A percentile compares a stretch with the other conserved stretches of the same genome.
phyloP scores from a whole-genome alignment of 805 yeast species.

The Zygotorulaspora chibaensis region DNA sequence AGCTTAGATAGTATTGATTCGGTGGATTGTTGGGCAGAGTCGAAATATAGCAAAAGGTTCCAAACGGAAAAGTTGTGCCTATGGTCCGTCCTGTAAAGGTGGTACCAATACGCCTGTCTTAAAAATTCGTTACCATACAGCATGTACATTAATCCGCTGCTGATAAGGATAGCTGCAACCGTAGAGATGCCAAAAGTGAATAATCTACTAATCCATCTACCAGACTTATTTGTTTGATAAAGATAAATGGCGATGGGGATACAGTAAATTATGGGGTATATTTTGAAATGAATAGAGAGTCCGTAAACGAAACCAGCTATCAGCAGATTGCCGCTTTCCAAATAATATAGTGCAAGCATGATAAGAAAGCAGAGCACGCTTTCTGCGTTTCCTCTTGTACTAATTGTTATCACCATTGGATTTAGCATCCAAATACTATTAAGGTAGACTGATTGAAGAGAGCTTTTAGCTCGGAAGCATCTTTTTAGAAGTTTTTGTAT shows the following conservation, averaged over 20 bases:
- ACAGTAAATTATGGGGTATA: slow-evolving; percentile 81
- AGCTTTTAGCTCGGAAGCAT: not conserved
- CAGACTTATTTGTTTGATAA: slow-evolving; percentile 10
- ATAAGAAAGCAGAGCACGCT: slow-evolving; percentile 79
- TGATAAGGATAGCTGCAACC: slow-evolving; percentile 39
- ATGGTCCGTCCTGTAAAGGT: slow-evolving; percentile 79
- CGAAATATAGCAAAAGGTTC: slow-evolving; percentile 65
- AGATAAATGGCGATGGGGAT: slow-evolving; percentile 58
- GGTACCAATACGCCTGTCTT: slow-evolving; percentile 76
- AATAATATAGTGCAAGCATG: slow-evolving; percentile 50
- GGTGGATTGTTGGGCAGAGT: slow-evolving; percentile 38
- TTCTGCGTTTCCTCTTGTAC: slow-evolving; percentile 91
- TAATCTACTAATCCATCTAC: slow-evolving; percentile 29
- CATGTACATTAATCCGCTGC: slow-evolving; percentile 59
- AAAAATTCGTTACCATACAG: slow-evolving; percentile 73
- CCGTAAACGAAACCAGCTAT: slow-evolving; percentile 58
- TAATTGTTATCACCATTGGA: slow-evolving; percentile 91
- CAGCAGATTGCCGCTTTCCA: slow-evolving; percentile 34
- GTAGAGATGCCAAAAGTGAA: slow-evolving; percentile 42
- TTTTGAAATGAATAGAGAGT: slow-evolving; percentile 78
- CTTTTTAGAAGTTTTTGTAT: slow-evolving; percentile 41
- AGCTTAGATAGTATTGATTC: slow-evolving; percentile 33
- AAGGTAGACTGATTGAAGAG: slow-evolving; percentile 32
- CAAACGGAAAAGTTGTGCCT: slow-evolving; percentile 92
- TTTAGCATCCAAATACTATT: slow-evolving; percentile 79